Conservation (phyloP, 2,329 filamentous ascomycete genomes). For the Bipolaris sorokiniana region DNA sequence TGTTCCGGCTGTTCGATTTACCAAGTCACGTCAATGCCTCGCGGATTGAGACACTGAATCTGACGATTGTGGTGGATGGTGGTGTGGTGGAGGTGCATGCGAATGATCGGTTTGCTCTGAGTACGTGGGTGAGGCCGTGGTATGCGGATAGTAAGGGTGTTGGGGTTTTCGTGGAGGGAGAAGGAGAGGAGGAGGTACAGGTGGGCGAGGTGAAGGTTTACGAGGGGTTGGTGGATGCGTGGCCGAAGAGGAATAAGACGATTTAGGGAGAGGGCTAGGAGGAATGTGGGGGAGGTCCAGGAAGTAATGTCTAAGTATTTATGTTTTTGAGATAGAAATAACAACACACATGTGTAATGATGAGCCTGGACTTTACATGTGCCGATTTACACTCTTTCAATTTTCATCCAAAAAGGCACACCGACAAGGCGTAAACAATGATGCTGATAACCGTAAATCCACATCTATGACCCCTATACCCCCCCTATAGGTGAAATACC, state of each 20-base stretch:
- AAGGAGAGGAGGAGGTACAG: slow-evolving; percentile 25
- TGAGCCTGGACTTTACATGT: not conserved
- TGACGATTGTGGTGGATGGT: slow-evolving; percentile 52
- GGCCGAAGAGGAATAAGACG: not conserved
- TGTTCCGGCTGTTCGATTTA: slow-evolving; percentile 52
- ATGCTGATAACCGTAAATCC: not conserved
- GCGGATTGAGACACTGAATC: slow-evolving; percentile 47
- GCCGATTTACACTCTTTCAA: not conserved
- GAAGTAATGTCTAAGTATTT: not conserved
- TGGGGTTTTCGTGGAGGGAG: slow-evolving; percentile 23
- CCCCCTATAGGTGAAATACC: not conserved
- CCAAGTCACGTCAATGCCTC: slow-evolving; percentile 26
- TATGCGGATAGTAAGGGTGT: slow-evolving; percentile 27
- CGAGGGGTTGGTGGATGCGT: slow-evolving; percentile 27
- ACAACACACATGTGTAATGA: not conserved
- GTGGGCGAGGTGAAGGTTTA: slow-evolving; percentile 33
- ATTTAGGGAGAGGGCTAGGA: not conserved
- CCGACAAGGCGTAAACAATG: not conserved
- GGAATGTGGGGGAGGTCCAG: not conserved
- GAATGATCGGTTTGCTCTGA: slow-evolving; percentile 52
- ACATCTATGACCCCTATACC: not conserved
- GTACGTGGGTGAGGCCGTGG: slow-evolving; percentile 53
- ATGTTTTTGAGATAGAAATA: not conserved
- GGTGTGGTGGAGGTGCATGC: slow-evolving; percentile 49
- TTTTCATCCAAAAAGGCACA: not conserved